Percentiles rank a stretch among this genome's conserved stretches.
Evolutionary conservation across 805 yeast species (phyloP).

Genomic region (Yamadazyma nakazawae): DNA sequence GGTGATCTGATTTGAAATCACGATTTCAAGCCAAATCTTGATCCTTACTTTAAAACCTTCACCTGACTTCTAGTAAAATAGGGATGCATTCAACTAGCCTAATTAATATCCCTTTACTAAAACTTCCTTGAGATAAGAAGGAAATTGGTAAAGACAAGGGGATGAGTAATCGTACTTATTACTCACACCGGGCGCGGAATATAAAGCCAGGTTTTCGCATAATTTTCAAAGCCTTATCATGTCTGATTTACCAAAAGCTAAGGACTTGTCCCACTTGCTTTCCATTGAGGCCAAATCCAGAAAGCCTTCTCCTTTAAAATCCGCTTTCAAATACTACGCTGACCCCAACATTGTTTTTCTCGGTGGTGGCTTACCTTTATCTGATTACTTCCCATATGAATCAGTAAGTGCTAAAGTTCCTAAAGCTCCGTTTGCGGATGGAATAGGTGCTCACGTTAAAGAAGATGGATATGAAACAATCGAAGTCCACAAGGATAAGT

Average conservation of each 20-base stretch:
- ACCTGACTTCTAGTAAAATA: not conserved
- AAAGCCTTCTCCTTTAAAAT: conserved; percentile 74
- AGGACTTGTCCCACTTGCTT: conserved; percentile 70
- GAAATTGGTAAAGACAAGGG: not conserved
- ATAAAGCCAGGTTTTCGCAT: not conserved
- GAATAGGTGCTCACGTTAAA: conserved; percentile 65
- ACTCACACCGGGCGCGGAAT: not conserved
- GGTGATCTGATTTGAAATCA: not conserved
- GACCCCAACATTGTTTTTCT: conserved; percentile 79
- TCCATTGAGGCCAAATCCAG: conserved; percentile 79
- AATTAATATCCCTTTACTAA: too few relatives aligned
- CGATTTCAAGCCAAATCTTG: not conserved
- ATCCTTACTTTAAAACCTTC: not conserved
- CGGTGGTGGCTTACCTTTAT: conserved; percentile 93
- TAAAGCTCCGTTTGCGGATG: conserved; percentile 72
- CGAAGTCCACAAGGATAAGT: conserved; percentile 35
- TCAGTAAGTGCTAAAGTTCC: conserved; percentile 68
- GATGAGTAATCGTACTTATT: not conserved
- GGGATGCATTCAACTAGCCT: too few relatives aligned
- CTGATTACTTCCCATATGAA: conserved; percentile 92
- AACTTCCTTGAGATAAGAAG: too few relatives aligned
- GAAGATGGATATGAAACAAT: conserved; percentile 39
- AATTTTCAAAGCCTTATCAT: not conserved
- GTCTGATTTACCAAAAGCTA: conserved; percentile 32
- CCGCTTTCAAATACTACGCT: conserved; percentile 72